A percentile compares a stretch with the other conserved stretches of the same genome.
phyloP scores from a whole-genome alignment of 2,329 filamentous ascomycete genomes.

The Bipolaris zeicola region DNA sequence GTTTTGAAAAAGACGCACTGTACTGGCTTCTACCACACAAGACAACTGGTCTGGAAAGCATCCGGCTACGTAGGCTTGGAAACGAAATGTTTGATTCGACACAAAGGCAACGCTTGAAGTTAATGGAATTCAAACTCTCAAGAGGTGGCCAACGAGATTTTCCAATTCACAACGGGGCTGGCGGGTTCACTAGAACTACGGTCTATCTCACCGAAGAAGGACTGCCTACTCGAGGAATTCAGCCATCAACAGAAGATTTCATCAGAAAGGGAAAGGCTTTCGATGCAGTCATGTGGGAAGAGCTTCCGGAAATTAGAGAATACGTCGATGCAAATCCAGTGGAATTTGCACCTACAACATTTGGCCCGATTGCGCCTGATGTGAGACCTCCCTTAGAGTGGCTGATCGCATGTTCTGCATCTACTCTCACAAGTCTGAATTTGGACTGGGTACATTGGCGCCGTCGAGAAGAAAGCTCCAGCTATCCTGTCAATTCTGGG shows the following conservation, averaged over 20 bases:
- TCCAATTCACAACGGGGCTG: conserved; percentile 40
- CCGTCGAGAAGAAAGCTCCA: conserved; percentile 17
- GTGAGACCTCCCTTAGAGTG: conserved; percentile 22
- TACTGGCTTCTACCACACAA: conserved; percentile 24
- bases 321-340: conserved; percentile 26
- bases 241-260: conserved; percentile 18
- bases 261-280: conserved; percentile 24
- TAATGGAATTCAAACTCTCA: conserved; percentile 33
- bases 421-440: conserved; percentile 41
- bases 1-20: conserved; percentile 31
- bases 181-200: conserved; percentile 38
- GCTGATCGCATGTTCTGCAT: conserved; percentile 27
- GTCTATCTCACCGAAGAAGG: conserved; percentile 27
- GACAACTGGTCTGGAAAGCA: conserved; percentile 46
- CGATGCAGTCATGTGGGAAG: conserved; percentile 36
- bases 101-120: conserved; percentile 24
- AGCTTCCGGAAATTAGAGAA: conserved; percentile 30
- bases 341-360: conserved; percentile 1
- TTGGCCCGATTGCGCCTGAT: conserved; percentile 2
- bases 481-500: conserved; percentile 13
- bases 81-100: conserved; percentile 24
- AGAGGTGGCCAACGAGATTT: conserved; percentile 37
- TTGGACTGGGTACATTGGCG: conserved; percentile 47
- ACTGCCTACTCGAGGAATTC: conserved; percentile 7
- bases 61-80: conserved; percentile 51